A percentile compares a stretch with the other conserved stretches of the same genome.
Conservation (phyloP, 73 alveolate genomes). For the Diophrys appendiculata region DNA sequence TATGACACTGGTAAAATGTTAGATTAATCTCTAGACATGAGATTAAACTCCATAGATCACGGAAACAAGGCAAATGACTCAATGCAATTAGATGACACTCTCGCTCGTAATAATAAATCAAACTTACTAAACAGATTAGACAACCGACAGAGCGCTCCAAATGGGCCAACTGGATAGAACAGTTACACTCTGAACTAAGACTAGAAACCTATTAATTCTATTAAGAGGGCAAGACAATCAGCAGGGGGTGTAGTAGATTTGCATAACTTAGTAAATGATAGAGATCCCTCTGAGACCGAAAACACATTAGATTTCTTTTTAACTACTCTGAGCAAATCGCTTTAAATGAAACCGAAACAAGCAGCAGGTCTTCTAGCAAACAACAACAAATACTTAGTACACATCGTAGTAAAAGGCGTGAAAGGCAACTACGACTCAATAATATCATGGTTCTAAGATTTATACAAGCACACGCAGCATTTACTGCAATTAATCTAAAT, state of each 20-base stretch:
- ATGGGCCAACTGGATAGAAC: too few species aligned
- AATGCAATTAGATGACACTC: neutral
- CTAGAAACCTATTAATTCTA: too few species aligned
- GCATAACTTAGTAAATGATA: neutral
- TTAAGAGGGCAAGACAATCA: too few species aligned
- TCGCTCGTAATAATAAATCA: neutral
- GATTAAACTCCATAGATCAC: too few species aligned
- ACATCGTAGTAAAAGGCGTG: constrained; percentile 94
- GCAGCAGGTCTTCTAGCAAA: constrained; percentile 95
- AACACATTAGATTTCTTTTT: constrained; percentile 87
- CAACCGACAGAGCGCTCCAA: too few species aligned
- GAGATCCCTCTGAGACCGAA: constrained; percentile 22
- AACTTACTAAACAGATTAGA: too few species aligned
- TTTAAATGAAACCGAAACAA: constrained; percentile 89
- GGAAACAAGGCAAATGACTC: neutral
- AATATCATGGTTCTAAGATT: constrained; percentile 70
- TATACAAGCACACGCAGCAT: constrained; percentile 60
- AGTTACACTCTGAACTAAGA: too few species aligned
- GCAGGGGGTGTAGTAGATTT: neutral
- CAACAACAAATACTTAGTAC: constrained; percentile 93
- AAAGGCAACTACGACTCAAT: constrained; percentile 92
- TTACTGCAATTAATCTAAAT: constrained; percentile 73
- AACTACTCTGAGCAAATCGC: constrained; percentile 79
- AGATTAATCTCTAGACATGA: neutral
- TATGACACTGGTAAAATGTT: neutral